Conservation (phyloP, 768 basidiomycete species). For the Lentinus brumalis region DNA sequence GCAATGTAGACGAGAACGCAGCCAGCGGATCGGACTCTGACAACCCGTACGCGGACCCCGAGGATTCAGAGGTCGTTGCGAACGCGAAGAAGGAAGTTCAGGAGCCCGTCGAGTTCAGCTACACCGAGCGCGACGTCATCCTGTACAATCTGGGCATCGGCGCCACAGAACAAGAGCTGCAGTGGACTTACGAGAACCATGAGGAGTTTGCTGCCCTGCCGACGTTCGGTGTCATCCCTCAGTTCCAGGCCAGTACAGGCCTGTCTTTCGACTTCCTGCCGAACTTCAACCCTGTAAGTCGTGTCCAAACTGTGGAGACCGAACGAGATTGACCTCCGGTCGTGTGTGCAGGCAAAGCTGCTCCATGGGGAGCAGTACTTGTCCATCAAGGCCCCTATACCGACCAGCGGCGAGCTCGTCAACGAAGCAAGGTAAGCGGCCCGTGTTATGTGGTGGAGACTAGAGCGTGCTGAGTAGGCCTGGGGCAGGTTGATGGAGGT, state of each 20-base stretch:
- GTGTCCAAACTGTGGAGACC: neutral
- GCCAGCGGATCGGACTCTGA: conserved; percentile 10
- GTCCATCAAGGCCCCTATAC: conserved; percentile 82
- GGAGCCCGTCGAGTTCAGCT: conserved; percentile 64
- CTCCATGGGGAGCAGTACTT: conserved; percentile 98
- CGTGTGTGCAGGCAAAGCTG: conserved; percentile 73
- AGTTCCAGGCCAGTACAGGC: conserved; percentile 72
- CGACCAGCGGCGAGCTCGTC: conserved; percentile 78
- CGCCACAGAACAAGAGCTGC: conserved; percentile 88
- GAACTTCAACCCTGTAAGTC: conserved; percentile 85
- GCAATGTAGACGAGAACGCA: conserved; percentile 39
- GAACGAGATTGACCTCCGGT: neutral
- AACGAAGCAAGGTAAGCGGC: conserved; percentile 66
- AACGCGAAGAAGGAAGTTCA: conserved; percentile 71
- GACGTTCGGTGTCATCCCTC: conserved; percentile 95
- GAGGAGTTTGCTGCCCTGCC: conserved; percentile 86
- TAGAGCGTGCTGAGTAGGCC: conserved; percentile 1
- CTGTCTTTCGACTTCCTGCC: conserved; percentile 86
- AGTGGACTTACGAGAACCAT: conserved; percentile 89
- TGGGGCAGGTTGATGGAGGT: conserved; percentile 68
- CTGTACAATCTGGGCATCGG: conserved; percentile 96
- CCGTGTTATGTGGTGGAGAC: neutral
- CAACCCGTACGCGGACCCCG: conserved; percentile 65
- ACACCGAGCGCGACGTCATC: conserved; percentile 88
- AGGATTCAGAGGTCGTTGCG: conserved; percentile 81